Evolutionary conservation across 257 asterid genomes (phyloP), one percentile per base, ranked within the genome.

Genomic region (Fraxinus quadrangulata): DNA sequence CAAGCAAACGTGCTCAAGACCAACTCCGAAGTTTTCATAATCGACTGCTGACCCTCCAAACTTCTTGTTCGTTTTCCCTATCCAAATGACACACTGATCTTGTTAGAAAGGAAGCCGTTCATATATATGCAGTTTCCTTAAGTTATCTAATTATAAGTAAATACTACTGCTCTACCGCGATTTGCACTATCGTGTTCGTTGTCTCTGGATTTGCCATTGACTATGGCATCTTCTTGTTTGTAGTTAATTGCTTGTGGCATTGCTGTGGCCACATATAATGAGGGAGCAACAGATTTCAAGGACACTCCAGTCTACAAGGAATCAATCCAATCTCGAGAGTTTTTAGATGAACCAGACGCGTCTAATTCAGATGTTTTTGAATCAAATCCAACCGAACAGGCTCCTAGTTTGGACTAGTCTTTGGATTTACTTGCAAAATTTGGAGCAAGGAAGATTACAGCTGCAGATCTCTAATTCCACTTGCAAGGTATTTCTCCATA

Each of bases 211-310:
- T 54, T 31, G 19, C 4, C 31, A 54, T n/a, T 82, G 42, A 82
- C 59, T 40, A 23, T 78, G 72, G 69, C 36, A 6, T 51, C 45
- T 69, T 56, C 42, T 66, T 45, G 8, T 17, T 61, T 77, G 80
- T 92, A 93, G 98, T 69, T 95, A 81, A 68, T 86, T 79, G 96
- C 97, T 30, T 87, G 97, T 82, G 98, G 96, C 14, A 79, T 93
- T 75, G 98, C 98, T 51, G 98, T 90, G 86, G 86, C 87, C 26
- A 87, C 96, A 8, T 93, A 87, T 33, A 96, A 93, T 21, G 96
- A 89, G 26, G 97, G 99, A 75, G 98, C 98, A 70, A 85, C 97
- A 28, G 99, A 96, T 83, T 93, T 93, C 89, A 96, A 92, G 87
- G 90, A 92, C 16, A 92, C 98, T 56, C 93, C 97, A 3, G 94